phyloP scores from a whole-genome alignment of 176 grass and related monocot genomes.

The Panicum miliaceum region DNA sequence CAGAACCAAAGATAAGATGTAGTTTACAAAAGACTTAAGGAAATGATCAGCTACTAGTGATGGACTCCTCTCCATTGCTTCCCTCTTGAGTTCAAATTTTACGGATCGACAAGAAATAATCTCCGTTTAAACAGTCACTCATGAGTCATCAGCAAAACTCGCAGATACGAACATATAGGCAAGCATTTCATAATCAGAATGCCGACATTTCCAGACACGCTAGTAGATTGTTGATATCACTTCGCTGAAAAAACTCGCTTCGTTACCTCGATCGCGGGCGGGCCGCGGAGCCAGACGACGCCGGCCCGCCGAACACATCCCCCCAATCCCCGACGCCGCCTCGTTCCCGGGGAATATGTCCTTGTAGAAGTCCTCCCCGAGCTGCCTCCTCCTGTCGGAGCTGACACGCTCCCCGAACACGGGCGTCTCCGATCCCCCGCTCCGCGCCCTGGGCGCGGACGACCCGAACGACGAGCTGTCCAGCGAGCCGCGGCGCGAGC shows the following conservation, averaged over 20 bases:
- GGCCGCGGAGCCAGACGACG: conserved; percentile 53
- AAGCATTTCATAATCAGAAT: background rate
- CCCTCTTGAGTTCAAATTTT: background rate
- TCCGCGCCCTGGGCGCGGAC: conserved; percentile 33
- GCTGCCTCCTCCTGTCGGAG: conserved; percentile 58
- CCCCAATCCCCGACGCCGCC: conserved; percentile 47
- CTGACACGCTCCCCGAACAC: conserved; percentile 75
- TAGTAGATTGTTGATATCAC: background rate
- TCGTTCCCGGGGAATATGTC: conserved; percentile 85
- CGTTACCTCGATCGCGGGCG: conserved; percentile 39
- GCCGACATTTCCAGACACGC: background rate
- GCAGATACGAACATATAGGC: background rate
- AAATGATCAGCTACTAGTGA: background rate
- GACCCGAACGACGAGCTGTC: conserved; percentile 46
- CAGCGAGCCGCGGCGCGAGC: conserved; percentile 45
- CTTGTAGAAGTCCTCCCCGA: conserved; percentile 77
- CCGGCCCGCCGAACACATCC: conserved; percentile 59
- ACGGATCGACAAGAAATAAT: background rate
- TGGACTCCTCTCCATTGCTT: background rate
- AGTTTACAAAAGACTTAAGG: background rate
- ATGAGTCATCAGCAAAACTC: background rate
- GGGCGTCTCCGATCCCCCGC: conserved; percentile 58
- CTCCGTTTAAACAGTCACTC: background rate
- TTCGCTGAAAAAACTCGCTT: conserved; percentile 37
- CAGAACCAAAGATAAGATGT: background rate